Base-by-base conservation (phyloP, 176 grass and related monocot genomes). In the Poa pratensis region DNA sequence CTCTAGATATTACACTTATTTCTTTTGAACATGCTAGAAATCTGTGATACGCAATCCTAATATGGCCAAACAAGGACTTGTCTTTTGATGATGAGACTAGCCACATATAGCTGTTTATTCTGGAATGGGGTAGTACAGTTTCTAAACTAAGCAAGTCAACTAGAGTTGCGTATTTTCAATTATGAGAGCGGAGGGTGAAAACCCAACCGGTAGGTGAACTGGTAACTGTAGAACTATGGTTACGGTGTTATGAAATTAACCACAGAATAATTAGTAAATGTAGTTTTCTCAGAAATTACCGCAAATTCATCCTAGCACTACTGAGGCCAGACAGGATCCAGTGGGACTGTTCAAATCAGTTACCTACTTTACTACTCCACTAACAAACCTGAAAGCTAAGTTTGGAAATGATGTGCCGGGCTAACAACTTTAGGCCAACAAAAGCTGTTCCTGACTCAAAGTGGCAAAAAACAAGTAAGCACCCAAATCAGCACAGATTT, bases 361-460 rank as follows among this genome's bases (percentile, higher is more conserved):
- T 76, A 55, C 81, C 34, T 4, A 32, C 22, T 30, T 69, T 23
- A 73, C 14, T 71, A 13, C 60, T 7, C 39, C 39, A 10, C 57
- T 34, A 13, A 50, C 78, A 67, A 80, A 50, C 61, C 60, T 64
- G 62, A 80, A 66, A 74, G 71, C 26, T 80, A 65, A 65, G 3
- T 65, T 34, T 37, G 28, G 66, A 55, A 78, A 84, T 48, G 57
- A 80, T 80, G 55, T n/a, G n/a, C 18, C 54, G 3, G 73, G 39
- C 9, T 49, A 82, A 77, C 61, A 24, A 60, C 18, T 77, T 40
- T 89, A 81, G 57, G 28, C 60, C 40, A 52, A 71, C n/a, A 78
- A 50, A 81, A 70, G 37, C 16, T 27, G 53, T 10, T 79, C 22
- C 55, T 19, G 14, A 20, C 0, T 43, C 61, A 18, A 71, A 70